Evolutionary conservation across 805 yeast species (phyloP).

Genomic region (Kuraishia piskuri): DNA sequence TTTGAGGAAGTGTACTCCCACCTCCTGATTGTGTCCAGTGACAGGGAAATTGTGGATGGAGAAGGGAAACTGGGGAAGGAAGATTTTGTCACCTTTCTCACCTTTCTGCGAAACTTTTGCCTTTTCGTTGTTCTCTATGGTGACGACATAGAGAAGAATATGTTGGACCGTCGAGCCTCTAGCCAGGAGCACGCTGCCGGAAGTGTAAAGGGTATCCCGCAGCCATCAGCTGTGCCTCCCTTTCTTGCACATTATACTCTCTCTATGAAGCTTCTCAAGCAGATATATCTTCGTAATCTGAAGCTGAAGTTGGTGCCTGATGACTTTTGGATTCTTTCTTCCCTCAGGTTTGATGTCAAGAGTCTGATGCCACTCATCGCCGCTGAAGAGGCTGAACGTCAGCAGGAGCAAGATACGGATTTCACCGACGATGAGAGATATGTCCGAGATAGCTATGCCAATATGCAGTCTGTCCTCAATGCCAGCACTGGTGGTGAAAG

Average conservation of each 20-base stretch:
- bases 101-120: slow-evolving; percentile 41
- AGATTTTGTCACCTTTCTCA: slow-evolving; percentile 31
- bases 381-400: slow-evolving; percentile 11
- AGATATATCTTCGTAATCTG: slow-evolving; percentile 58
- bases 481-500: not conserved
- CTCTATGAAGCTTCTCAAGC: slow-evolving; percentile 49
- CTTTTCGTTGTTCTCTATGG: slow-evolving; percentile 26
- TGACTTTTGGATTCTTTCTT: slow-evolving; percentile 44
- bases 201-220: not conserved
- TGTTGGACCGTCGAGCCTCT: not conserved
- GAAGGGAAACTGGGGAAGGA: slow-evolving; percentile 30
- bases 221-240: not conserved
- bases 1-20: slow-evolving; percentile 59
- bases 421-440: not conserved
- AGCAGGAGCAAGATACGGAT: slow-evolving; percentile 1
- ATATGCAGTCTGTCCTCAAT: not conserved
- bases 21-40: slow-evolving; percentile 60
- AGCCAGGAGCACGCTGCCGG: not conserved
- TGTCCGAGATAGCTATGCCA: not conserved
- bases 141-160: slow-evolving; percentile 4
- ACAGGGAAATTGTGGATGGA: slow-evolving; percentile 19
- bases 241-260: slow-evolving; percentile 16
- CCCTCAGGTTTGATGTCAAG: slow-evolving; percentile 7
- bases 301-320: slow-evolving; percentile 42
- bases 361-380: slow-evolving; percentile 14